Evolutionary conservation across 2,329 filamentous ascomycete species (phyloP), one percentile per base, ranked within the genome.

Genomic region (Penicillium sclerotigenum): DNA sequence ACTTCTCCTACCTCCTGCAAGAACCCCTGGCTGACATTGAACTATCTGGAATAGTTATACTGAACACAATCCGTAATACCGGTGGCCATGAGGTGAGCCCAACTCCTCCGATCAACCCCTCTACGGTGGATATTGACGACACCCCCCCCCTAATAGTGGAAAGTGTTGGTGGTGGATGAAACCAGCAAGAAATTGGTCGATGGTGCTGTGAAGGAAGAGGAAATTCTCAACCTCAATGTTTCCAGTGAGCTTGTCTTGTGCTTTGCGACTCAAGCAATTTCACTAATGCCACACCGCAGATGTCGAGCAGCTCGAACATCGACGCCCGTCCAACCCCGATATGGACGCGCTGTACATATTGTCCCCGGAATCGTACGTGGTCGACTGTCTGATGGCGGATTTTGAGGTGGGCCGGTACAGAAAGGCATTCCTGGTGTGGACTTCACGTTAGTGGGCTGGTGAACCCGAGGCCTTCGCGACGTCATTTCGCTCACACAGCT

Each of bases 281-380:
- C 26, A 45, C 61, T 66, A 60, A 43, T 40, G 38, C 43, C 54
- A 38, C 46, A 47, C 57, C 59, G 53, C 59, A 66, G 92, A 96
- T 76, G 93, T 99, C 74, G 93, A 97, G 80, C 85, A 85, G 70
- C 95, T 99, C 76, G 92, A 97, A 79, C 86, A 94, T 60, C 87
- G 86, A 67, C 86, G 94, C 70, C 87, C 88, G 46, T 81, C 83
- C 71, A 96, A 96, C 72, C 86, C 87, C 54, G 88, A 90, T 65
- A 96, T 96, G 86, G 94, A 97, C 75, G 94, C 91, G 67, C 86
- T 99, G 63, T 99, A 97, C 77, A 81, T 99, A 58, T 82, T 99
- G 55, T 89, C 92, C 0, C 90, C 94, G 9, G 84, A 90, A 67
- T 81, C 90, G 7, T 89, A 96, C 72, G 90, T 96, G 60, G 88